phyloP scores from a whole-genome alignment of 106 monocot species.

The Triglochin maritima region DNA sequence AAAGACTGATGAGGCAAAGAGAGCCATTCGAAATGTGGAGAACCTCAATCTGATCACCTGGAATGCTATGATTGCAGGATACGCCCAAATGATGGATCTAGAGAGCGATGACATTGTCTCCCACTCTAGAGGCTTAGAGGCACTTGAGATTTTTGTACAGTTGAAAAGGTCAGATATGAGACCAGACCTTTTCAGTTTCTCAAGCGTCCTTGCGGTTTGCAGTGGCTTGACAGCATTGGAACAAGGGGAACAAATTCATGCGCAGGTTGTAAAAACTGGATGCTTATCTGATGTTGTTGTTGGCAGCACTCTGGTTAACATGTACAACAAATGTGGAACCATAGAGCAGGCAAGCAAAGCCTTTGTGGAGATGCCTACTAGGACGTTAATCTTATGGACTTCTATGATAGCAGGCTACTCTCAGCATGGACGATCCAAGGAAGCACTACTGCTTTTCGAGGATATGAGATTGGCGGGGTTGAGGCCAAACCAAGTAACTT shows the following conservation, averaged over 20 bases:
- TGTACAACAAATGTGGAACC: constrained; percentile 85
- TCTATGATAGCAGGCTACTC: constrained; percentile 78
- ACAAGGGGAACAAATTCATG: constrained; percentile 77
- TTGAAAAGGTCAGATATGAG: constrained; percentile 41
- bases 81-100: constrained; percentile 56
- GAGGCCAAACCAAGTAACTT: constrained; percentile 69
- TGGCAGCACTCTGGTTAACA: constrained; percentile 67
- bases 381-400: constrained; percentile 83
- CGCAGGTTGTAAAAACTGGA: constrained; percentile 63
- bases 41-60: constrained; percentile 61
- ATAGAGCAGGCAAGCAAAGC: constrained; percentile 59
- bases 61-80: constrained; percentile 90
- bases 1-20: constrained; percentile 43
- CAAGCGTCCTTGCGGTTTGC: constrained; percentile 66
- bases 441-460: constrained; percentile 83
- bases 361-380: constrained; percentile 65
- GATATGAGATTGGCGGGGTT: constrained; percentile 70
- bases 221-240: constrained; percentile 55
- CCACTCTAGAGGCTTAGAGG: constrained; percentile 38
- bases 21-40: constrained; percentile 42
- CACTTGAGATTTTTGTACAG: constrained; percentile 50
- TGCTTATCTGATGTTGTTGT: constrained; percentile 71
- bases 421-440: constrained; percentile 56
- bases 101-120: constrained; percentile 33
- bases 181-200: constrained; percentile 75